These are phyloP conservation scores for Claviceps africana DNA, from an alignment of 2,329 filamentous ascomycete species.

Conservation along the genomic window DNA sequence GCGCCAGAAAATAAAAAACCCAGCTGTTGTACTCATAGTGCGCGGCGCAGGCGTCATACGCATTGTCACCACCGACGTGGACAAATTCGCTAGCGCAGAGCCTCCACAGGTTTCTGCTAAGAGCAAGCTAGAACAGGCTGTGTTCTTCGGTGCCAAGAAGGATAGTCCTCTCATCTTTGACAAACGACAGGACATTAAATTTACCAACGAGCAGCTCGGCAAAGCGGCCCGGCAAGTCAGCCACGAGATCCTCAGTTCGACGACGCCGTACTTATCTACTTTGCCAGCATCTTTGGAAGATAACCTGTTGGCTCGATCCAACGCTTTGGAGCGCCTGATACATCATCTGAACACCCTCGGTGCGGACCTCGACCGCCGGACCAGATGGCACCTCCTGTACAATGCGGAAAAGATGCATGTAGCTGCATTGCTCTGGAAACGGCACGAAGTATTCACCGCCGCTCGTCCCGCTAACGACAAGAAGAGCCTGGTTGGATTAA, in stretches of 20 bases:
- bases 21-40: constrained; percentile 46
- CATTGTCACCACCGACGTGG: constrained; percentile 42
- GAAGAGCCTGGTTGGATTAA: constrained; percentile 57
- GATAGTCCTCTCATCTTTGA: constrained; percentile 83
- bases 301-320: constrained; percentile 59
- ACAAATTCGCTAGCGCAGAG: constrained; percentile 43
- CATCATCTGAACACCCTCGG: constrained; percentile 53
- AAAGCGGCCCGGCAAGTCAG: constrained; percentile 67
- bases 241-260: constrained; percentile 65
- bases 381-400: constrained; percentile 71
- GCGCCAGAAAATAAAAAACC: constrained; percentile 45
- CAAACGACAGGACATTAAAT: constrained; percentile 50
- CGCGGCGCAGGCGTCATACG: constrained; percentile 49
- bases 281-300: constrained; percentile 65
- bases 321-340: constrained; percentile 63
- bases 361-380: constrained; percentile 48
- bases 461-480: constrained; percentile 45
- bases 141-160: constrained; percentile 74
- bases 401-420: constrained; percentile 83
- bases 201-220: constrained; percentile 56
- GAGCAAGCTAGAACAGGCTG: constrained; percentile 83
- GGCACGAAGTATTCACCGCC: constrained; percentile 56
- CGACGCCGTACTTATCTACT: constrained; percentile 58
- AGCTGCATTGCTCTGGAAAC: constrained; percentile 64
- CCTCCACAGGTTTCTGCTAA: constrained; percentile 61